phyloP scores from a whole-genome alignment of 768 basidiomycete genomes.

The Suillus weaverae region DNA sequence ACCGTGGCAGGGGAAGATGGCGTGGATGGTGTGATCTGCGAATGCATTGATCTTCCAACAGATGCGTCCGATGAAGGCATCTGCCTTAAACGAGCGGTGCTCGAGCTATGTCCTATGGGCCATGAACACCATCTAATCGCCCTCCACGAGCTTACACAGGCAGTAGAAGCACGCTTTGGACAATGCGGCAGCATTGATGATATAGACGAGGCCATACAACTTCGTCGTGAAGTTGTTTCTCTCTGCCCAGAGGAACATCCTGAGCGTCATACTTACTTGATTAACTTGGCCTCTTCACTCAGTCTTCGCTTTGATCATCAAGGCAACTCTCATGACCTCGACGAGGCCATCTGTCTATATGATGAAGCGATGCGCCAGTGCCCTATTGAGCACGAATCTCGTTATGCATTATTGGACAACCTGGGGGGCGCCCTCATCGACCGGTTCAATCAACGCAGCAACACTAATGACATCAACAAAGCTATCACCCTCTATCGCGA shows the following conservation, averaged over 20 bases:
- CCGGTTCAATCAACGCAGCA: neutral
- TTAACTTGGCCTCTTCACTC: neutral
- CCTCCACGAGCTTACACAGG: too few relatives aligned
- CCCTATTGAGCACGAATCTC: conserved; percentile 10
- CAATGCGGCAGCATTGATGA: too few relatives aligned
- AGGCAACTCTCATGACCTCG: neutral
- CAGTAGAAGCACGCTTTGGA: too few relatives aligned
- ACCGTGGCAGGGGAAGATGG: too few relatives aligned
- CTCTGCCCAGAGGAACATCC: neutral
- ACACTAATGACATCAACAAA: conserved; percentile 16
- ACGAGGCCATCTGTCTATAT: neutral
- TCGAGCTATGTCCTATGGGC: too few relatives aligned
- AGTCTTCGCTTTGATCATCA: neutral
- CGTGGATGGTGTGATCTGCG: too few relatives aligned
- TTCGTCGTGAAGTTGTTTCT: too few relatives aligned
- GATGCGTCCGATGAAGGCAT: too few relatives aligned
- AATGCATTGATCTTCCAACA: too few relatives aligned
- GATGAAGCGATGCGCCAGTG: neutral
- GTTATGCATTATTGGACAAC: conserved; percentile 8
- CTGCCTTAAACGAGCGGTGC: too few relatives aligned
- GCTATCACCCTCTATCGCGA: conserved; percentile 18
- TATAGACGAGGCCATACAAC: too few relatives aligned
- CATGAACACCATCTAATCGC: too few relatives aligned
- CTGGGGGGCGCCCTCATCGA: conserved; percentile 16
- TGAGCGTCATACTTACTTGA: neutral